phyloP scores from a whole-genome alignment of 2,329 filamentous ascomycete genomes.

The Colletotrichum acutatum region DNA sequence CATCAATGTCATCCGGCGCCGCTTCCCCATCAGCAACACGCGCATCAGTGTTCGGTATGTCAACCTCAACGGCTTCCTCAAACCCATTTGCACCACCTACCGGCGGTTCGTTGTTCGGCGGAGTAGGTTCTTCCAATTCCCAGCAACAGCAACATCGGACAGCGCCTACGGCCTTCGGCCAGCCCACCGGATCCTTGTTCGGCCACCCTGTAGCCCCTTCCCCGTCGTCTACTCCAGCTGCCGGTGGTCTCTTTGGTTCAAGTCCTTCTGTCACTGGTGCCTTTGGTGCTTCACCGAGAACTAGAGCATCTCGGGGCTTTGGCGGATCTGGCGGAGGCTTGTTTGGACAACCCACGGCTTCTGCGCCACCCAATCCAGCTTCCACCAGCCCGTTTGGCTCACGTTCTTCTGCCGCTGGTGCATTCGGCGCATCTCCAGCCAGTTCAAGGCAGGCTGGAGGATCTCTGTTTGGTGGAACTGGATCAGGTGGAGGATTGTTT shows the following conservation, averaged over 20 bases:
- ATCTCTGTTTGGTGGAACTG: background rate
- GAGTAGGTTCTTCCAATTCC: no score
- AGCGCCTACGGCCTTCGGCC: background rate
- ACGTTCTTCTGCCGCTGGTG: background rate
- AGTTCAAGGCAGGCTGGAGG: background rate
- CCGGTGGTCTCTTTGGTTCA: background rate
- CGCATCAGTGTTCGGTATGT: no score
- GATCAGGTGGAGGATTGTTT: background rate
- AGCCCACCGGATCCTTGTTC: background rate
- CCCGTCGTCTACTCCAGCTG: background rate
- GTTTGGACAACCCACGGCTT: background rate
- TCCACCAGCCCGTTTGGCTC: background rate
- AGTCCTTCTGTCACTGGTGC: background rate
- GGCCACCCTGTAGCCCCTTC: background rate
- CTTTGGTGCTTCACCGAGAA: background rate
- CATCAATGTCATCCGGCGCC: no score
- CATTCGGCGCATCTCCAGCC: background rate
- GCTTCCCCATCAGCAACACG: no score
- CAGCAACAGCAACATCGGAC: background rate
- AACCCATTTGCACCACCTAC: no score
- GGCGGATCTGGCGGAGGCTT: background rate
- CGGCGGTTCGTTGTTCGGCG: no score
- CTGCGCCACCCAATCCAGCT: no score
- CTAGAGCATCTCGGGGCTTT: background rate
- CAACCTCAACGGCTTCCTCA: no score